These are phyloP conservation scores for Penicillium coffeae DNA, from an alignment of 495 filamentous ascomycete species.

Conservation along the genomic window DNA sequence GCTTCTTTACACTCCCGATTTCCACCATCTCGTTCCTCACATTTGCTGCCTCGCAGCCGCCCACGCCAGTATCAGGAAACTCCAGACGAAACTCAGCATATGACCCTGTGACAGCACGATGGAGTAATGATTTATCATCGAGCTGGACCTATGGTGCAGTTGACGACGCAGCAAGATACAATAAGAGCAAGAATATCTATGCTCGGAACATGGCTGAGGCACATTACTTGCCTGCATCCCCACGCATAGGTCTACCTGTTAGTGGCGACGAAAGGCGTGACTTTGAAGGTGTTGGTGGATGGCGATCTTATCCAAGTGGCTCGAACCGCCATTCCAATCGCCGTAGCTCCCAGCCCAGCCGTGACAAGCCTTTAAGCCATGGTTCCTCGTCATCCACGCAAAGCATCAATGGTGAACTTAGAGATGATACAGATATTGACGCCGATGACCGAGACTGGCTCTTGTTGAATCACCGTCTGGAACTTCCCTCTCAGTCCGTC, in stretches of 20 bases:
- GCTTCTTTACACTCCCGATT: slow-evolving; percentile 49
- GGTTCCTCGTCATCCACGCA: slow-evolving; percentile 39
- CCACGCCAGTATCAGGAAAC: slow-evolving; percentile 24
- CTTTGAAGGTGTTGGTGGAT: slow-evolving; percentile 84
- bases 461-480: slow-evolving; percentile 67
- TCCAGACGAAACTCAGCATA: slow-evolving; percentile 28
- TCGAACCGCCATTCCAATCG: slow-evolving; percentile 26
- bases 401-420: slow-evolving; percentile 16
- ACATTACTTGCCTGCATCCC: slow-evolving; percentile 11
- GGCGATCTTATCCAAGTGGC: slow-evolving; percentile 44
- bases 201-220: slow-evolving; percentile 22
- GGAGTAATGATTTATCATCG: slow-evolving; percentile 12
- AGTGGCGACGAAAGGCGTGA: slow-evolving; percentile 55
- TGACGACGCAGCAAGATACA: slow-evolving; percentile 8
- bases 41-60: slow-evolving; percentile 30
- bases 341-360: slow-evolving; percentile 7
- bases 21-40: slow-evolving; percentile 29
- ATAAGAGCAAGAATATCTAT: slow-evolving; percentile 14
- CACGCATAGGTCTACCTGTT: slow-evolving; percentile 28
- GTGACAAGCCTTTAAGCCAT: slow-evolving; percentile 20
- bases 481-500: slow-evolving; percentile 52
- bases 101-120: slow-evolving; percentile 16
- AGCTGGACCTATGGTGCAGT: slow-evolving; percentile 8
- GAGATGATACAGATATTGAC: slow-evolving; percentile 18
- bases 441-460: slow-evolving; percentile 66